A percentile compares a stretch with the other conserved stretches of the same genome.
phyloP scores from a whole-genome alignment of 2,329 filamentous ascomycete genomes.

The Fusarium sp. region DNA sequence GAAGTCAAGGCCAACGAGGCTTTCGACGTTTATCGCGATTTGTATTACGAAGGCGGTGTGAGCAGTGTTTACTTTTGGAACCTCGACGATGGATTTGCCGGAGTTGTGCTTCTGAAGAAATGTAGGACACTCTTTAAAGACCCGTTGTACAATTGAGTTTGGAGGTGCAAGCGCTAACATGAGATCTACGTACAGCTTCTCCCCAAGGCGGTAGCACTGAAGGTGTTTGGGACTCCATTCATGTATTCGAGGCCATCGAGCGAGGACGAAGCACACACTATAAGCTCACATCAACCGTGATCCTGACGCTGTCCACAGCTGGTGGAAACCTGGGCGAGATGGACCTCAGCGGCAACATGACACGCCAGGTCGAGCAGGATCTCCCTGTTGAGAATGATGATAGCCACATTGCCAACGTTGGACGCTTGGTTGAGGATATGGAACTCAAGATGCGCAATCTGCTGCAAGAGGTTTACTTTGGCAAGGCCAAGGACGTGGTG shows the following conservation, averaged over 20 bases:
- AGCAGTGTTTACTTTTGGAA: constrained; percentile 99
- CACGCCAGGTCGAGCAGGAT: constrained; percentile 93
- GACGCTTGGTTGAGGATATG: constrained; percentile 97
- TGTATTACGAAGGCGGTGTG: constrained; percentile 97
- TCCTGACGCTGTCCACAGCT: constrained; percentile 82
- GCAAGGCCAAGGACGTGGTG: constrained; percentile 98
- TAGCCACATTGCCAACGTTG: constrained; percentile 95
- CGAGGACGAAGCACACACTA: constrained; percentile 93
- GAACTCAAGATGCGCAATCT: constrained; percentile 99
- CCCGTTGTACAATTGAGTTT: not conserved
- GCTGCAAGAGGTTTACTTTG: constrained; percentile 98
- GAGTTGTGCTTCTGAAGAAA: constrained; percentile 96
- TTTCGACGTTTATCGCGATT: constrained; percentile 95
- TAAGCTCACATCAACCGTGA: constrained; percentile 97
- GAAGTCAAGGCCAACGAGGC: constrained; percentile 95
- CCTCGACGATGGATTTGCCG: constrained; percentile 96
- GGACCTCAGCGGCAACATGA: constrained; percentile 98
- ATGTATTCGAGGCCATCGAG: constrained; percentile 97
- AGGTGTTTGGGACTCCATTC: constrained; percentile 97
- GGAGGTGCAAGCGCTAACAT: constrained; percentile 25
- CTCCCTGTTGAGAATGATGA: constrained; percentile 89
- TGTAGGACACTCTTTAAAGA: constrained; percentile 62
- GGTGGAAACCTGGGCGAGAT: constrained; percentile 78
- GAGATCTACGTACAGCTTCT: constrained; percentile 64
- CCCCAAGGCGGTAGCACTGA: constrained; percentile 74